Conservation (phyloP, 129 eudicot genomes). For the Daucus carota region DH1_v3.0 NC_030386.2:37715001-37715500, state of each 20-base stretch:
- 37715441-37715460: too few species aligned
- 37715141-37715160: slow-evolving; percentile 12
- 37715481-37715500: too few species aligned
- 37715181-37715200: slow-evolving; percentile 61
- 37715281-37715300: slow-evolving; percentile 16
- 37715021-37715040: slow-evolving; percentile 48
- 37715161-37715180: slow-evolving; percentile 37
- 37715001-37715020: too few species aligned
- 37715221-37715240: slow-evolving; percentile 59
- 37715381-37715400: too few species aligned
- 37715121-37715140: slow-evolving; percentile 1
- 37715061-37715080: slow-evolving; percentile 11
- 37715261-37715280: slow-evolving; percentile 60
- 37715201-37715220: slow-evolving; percentile 86
- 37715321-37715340: too few species aligned
- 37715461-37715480: too few species aligned
- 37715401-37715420: too few species aligned
- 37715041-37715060: slow-evolving; percentile 9
- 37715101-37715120: slow-evolving; percentile 15
- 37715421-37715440: too few species aligned
- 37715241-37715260: slow-evolving; percentile 60
- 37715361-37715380: too few species aligned
- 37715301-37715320: neutral
- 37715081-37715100: neutral
- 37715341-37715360: too few species aligned